These are phyloP conservation scores for Coix lacrymajobi DNA, from an alignment of 176 grass and related monocot genomes.

Conservation along the genomic window DNA sequence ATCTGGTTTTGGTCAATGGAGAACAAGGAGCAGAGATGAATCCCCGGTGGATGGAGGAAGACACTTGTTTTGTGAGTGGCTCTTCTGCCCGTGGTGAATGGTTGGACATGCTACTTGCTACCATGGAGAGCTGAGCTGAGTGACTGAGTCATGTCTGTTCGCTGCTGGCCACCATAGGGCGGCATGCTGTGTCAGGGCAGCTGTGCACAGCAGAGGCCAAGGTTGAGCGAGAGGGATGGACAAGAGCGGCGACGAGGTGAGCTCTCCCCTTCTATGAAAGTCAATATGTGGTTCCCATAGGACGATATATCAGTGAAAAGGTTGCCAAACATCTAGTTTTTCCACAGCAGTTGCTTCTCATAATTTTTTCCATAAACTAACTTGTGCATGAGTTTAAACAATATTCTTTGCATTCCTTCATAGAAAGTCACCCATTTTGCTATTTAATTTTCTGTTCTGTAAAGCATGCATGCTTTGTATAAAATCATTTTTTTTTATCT, in stretches of 20 bases:
- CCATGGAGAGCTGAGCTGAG: too few relatives aligned
- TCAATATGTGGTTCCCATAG: not conserved
- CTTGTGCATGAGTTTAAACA: not conserved
- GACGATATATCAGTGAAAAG: too few relatives aligned
- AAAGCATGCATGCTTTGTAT: not conserved
- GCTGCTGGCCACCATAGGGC: too few relatives aligned
- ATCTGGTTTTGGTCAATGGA: too few relatives aligned
- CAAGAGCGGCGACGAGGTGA: not conserved
- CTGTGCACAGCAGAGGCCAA: not conserved
- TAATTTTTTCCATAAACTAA: slow-evolving; percentile 10
- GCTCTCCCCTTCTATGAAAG: not conserved
- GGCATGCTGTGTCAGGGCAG: not conserved
- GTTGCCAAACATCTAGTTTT: not conserved
- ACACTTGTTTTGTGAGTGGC: too few relatives aligned
- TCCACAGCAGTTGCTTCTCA: not conserved
- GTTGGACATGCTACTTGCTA: too few relatives aligned
- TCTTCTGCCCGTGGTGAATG: too few relatives aligned
- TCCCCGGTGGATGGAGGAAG: too few relatives aligned
- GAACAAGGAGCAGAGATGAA: too few relatives aligned
- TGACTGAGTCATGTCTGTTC: too few relatives aligned
- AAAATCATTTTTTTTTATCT: slow-evolving; percentile 17
- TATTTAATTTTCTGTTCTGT: not conserved
- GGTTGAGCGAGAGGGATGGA: not conserved
- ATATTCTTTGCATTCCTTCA: not conserved
- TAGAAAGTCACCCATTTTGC: not conserved